phyloP scores from a whole-genome alignment of 352 stramenopile species.

The Pythium oligandrum region DNA sequence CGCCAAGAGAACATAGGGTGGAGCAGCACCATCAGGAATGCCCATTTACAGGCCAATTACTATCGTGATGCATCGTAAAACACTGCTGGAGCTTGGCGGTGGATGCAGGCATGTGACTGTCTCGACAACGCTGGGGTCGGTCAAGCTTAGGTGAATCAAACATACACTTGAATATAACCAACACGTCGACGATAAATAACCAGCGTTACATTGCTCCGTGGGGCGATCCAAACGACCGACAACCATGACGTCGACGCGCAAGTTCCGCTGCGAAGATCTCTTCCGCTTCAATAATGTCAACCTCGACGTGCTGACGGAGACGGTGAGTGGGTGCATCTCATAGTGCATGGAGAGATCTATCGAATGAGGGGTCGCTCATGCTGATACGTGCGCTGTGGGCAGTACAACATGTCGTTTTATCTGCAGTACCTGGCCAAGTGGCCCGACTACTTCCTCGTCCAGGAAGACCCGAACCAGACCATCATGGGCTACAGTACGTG shows the following conservation, averaged over 20 bases:
- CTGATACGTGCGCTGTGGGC: not conserved
- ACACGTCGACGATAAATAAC: too few relatives aligned
- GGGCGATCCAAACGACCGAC: too few relatives aligned
- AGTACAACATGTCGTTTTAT: constrained; percentile 98
- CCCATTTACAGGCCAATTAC: too few relatives aligned
- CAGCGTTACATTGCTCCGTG: too few relatives aligned
- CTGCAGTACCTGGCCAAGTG: constrained; percentile 96
- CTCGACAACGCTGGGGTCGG: too few relatives aligned
- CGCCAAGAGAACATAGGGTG: too few relatives aligned
- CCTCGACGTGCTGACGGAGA: constrained; percentile 95
- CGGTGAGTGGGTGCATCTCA: constrained; percentile 30
- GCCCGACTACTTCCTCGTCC: constrained; percentile 96
- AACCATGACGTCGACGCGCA: constrained; percentile 93
- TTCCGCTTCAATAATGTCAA: constrained; percentile 99
- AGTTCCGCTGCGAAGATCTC: constrained; percentile 96
- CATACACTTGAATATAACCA: too few relatives aligned
- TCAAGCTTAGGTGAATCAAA: too few relatives aligned
- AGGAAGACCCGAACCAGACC: constrained; percentile 88
- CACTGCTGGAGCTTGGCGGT: too few relatives aligned
- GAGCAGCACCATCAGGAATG: too few relatives aligned
- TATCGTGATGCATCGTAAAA: too few relatives aligned
- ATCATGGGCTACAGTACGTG: constrained; percentile 94
- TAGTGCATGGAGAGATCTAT: constrained; percentile 1
- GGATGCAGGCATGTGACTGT: too few relatives aligned
- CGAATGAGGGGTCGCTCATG: constrained; percentile 2